Conservation (phyloP, 345 rosid genomes). For the Conringia planisiliqua region DNA sequence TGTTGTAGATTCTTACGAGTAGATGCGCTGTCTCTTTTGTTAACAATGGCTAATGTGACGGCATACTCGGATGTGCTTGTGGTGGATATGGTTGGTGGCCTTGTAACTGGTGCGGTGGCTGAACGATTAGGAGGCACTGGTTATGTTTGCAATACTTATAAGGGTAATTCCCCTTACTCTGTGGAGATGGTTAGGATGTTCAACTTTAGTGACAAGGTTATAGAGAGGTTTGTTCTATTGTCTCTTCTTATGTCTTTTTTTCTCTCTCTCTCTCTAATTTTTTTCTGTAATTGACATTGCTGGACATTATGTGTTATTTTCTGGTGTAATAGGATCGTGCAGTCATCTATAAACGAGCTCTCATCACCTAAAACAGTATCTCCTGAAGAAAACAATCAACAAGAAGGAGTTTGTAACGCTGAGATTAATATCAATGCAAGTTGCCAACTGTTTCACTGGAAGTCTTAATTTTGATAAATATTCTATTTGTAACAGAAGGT, state of each 20-base stretch:
- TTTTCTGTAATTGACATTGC: not conserved
- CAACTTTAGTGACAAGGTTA: constrained; percentile 65
- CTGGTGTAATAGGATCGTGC: constrained; percentile 51
- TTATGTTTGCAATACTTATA: constrained; percentile 62
- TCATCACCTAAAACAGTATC: constrained; percentile 26
- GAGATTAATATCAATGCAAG: constrained; percentile 48
- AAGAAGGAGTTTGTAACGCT: constrained; percentile 1
- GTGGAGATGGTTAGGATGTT: constrained; percentile 85
- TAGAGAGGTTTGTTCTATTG: constrained; percentile 53
- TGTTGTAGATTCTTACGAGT: constrained; percentile 67
- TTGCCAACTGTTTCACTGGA: not conserved
- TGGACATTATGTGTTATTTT: not conserved
- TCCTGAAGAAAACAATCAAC: constrained; percentile 25
- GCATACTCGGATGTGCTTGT: constrained; percentile 79
- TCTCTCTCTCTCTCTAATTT: not conserved
- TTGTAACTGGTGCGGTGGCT: constrained; percentile 91
- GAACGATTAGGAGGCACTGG: constrained; percentile 91
- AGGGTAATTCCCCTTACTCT: constrained; percentile 52
- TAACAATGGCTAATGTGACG: constrained; percentile 80
- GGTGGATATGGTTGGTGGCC: constrained; percentile 91
- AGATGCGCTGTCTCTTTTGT: constrained; percentile 77
- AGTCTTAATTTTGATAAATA: not conserved
- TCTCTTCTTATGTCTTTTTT: constrained; percentile 1
- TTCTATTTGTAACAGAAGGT: constrained; percentile 9
- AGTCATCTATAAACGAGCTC: constrained; percentile 60